These are phyloP conservation scores for Leucosporidium creatinivorum DNA, from an alignment of 768 basidiomycete species.

Conservation along the genomic window DNA sequence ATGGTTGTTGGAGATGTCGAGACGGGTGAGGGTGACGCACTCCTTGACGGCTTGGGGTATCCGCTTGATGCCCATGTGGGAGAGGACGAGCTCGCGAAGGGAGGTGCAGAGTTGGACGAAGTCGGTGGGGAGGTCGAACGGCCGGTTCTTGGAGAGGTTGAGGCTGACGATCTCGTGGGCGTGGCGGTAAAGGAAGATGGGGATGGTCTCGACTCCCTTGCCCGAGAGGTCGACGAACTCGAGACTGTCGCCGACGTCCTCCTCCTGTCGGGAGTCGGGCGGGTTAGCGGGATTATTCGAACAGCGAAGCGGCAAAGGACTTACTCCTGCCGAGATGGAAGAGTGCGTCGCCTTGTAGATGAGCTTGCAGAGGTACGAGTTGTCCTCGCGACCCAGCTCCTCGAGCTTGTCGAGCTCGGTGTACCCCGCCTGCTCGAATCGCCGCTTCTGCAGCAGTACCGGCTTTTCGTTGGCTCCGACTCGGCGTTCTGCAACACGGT, in stretches of 20 bases:
- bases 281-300: not conserved
- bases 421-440: slow-evolving; percentile 84
- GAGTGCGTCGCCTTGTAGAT: slow-evolving; percentile 58
- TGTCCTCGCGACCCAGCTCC: slow-evolving; percentile 64
- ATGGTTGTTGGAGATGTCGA: slow-evolving; percentile 86
- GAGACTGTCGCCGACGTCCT: slow-evolving; percentile 61
- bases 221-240: slow-evolving; percentile 75
- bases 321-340: slow-evolving; percentile 10
- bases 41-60: slow-evolving; percentile 77
- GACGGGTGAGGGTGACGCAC: slow-evolving; percentile 61
- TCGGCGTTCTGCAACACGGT: slow-evolving; percentile 59
- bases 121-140: slow-evolving; percentile 91
- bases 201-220: slow-evolving; percentile 74
- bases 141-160: slow-evolving; percentile 85
- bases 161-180: slow-evolving; percentile 77
- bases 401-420: slow-evolving; percentile 68
- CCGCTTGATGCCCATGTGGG: slow-evolving; percentile 89
- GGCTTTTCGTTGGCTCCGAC: slow-evolving; percentile 74
- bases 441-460: slow-evolving; percentile 69
- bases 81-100: slow-evolving; percentile 75
- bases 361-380: slow-evolving; percentile 80
- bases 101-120: slow-evolving; percentile 82
- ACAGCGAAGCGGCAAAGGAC: slow-evolving; percentile 46
- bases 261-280: slow-evolving; percentile 50
- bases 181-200: slow-evolving; percentile 73